Base-by-base conservation (phyloP, 2,329 filamentous ascomycete species). In the Eutypella sp. region DNA sequence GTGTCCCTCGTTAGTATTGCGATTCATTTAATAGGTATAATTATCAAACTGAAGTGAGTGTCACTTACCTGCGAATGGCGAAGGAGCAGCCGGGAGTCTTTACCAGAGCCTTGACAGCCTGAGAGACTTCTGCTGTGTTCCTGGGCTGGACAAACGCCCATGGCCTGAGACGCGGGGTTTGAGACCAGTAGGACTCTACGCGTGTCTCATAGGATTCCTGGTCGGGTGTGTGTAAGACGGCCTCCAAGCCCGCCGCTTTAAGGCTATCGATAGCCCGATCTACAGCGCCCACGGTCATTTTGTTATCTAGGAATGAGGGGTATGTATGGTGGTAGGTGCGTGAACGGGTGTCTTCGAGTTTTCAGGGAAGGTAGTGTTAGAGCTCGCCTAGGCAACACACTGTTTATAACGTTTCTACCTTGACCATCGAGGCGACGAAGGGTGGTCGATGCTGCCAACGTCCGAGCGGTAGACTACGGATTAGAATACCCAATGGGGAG, bases 101-200 rank as follows among this genome's bases (percentile, higher is more conserved):
- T 9, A 45, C 38, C 18, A 45, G 24, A 18, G 43, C 43, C 9
- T 41, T 25, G 9, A 45, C 43, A 3, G 27, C 20, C 27, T 3
- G 3, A 4, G 43, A 19, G 2, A 45, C 36, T 22, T 45, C 43
- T 8, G 34, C 24, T 8, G 43, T 31, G 7, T 20, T 40, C 13
- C 43, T 31, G 15, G 43, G 43, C 16, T 41, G 38, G 20, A 40
- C 43, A 23, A 45, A 40, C 5, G 43, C 43, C 43, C 43, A 45
- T 13, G 43, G 38, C n/a, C 15, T 22, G 11, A 45, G 38, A 8
- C 29, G 37, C 4, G 38, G 18, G 15, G 36, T 31, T 15, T 40
- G 37, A 3, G 43, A 41, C 43, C 43, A 41, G 19, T 45, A 45
- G 4, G 36, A 33, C 15, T n/a, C 43, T 24, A 25, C 31, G 19